Evolutionary conservation across 129 eudicot species (phyloP), one percentile per base, ranked within the genome.

Genomic region (Pittosporum tobira): DNA sequence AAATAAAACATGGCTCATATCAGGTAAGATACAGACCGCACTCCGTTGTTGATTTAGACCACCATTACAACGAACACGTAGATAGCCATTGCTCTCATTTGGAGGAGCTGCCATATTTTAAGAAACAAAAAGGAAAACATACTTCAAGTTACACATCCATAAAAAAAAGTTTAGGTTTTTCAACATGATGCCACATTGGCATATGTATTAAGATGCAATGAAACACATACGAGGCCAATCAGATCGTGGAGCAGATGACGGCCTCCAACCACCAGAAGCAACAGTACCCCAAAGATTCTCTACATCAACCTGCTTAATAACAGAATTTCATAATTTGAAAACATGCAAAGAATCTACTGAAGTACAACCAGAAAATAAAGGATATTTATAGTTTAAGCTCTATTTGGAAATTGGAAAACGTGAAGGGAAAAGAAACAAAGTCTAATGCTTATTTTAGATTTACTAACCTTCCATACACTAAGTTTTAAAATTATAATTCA

Each of bases 41-140:
- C 79, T 90, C 37, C 95, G 75, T 71, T 90, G 98, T 75, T 90
- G 98, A 83, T 86, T 90, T 27, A 86, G 68, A 69, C 98, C 98
- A 52, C 98, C 98, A 64, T 90, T 90, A 76, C 98, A 90, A 48
- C 98, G 95, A 71, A 90, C 98, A 64, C 89, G 84, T 37, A 90
- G 74, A 70, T 75, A 90, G 34, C 98, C 95, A 64, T 90, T 86
- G 75, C 72, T 83, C 66, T 86, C 84, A 4, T 53, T 62, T 64
- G 95, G 74, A 48, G 95, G 98, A 53, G 95, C 98, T 90, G 75
- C 73, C 72, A 31, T 34, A 61, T 48, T 45, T 23, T 37, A 13
- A 56, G 22, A 29, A 26, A 63, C 6, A 63, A 42, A 38, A 22
- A 56, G 25, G 25, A 25, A 67, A 55, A 43, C 13, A 71, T 43